phyloP scores from a whole-genome alignment of 2,329 filamentous ascomycete species.

The Arthrinium phaeospermum region DNA sequence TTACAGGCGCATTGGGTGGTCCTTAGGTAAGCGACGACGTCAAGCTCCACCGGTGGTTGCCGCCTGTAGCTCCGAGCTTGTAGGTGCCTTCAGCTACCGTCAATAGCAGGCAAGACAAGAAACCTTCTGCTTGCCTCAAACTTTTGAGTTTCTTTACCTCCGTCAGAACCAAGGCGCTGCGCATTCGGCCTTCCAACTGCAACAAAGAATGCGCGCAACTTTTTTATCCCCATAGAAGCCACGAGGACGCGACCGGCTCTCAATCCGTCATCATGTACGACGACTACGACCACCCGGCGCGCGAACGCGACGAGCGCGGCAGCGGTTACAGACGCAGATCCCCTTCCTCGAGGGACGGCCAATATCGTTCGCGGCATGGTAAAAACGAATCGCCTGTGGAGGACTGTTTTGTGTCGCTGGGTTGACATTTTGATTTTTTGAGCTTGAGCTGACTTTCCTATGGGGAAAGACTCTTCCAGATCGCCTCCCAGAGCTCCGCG shows the following conservation, averaged over 20 bases:
- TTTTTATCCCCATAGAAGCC: neutral
- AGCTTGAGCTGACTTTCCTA: constrained; percentile 41
- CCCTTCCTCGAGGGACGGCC: constrained; percentile 36
- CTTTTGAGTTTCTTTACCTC: neutral
- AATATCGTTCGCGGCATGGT: constrained; percentile 43
- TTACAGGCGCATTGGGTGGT: neutral
- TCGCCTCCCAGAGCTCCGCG: constrained; percentile 37
- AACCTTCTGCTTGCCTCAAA: neutral
- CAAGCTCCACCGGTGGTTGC: constrained; percentile 10
- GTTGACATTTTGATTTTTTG: constrained; percentile 26
- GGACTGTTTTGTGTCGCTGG: constrained; percentile 28
- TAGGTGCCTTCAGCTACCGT: neutral
- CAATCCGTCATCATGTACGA: constrained; percentile 36
- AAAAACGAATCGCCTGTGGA: constrained; percentile 42
- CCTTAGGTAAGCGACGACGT: constrained; percentile 5
- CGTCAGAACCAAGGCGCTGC: neutral
- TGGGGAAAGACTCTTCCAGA: constrained; percentile 42
- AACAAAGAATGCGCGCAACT: neutral
- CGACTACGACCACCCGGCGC: constrained; percentile 38
- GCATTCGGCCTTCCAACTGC: neutral
- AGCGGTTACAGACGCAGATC: constrained; percentile 36
- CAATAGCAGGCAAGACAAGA: neutral
- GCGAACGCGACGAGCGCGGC: constrained; percentile 37
- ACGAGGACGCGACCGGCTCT: neutral
- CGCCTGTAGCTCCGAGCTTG: constrained; percentile 17